These are phyloP conservation scores for Decorospora gaudefroyi DNA, from an alignment of 2,329 filamentous ascomycete genomes.

Conservation along the genomic window DNA sequence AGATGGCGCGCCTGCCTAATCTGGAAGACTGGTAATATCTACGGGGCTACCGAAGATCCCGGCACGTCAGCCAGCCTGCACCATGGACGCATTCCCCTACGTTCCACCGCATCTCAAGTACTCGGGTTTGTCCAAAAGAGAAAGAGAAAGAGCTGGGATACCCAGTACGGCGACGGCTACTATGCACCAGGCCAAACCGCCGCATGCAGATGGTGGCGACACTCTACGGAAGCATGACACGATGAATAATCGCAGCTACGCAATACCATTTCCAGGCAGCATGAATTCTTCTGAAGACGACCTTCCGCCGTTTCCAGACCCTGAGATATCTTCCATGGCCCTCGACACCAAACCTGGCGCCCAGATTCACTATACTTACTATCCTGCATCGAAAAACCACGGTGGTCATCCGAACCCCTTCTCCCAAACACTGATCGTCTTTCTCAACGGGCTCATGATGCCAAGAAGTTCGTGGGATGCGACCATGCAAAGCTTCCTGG, in stretches of 20 bases:
- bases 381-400: slow-evolving; percentile 34
- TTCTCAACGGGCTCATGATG: slow-evolving; percentile 52
- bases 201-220: slow-evolving; percentile 10
- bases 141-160: slow-evolving; percentile 15
- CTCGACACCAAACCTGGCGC: slow-evolving; percentile 40
- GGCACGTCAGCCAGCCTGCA: slow-evolving; percentile 1
- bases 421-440: slow-evolving; percentile 49
- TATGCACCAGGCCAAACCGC: slow-evolving; percentile 16
- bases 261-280: slow-evolving; percentile 21
- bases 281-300: slow-evolving; percentile 36
- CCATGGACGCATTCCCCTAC: slow-evolving; percentile 14
- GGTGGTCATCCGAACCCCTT: slow-evolving; percentile 39
- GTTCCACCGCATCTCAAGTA: slow-evolving; percentile 12
- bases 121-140: slow-evolving; percentile 8
- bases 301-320: slow-evolving; percentile 34
- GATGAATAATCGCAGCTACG: slow-evolving; percentile 12
- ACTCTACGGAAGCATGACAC: slow-evolving; percentile 9
- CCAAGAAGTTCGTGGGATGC: slow-evolving; percentile 49
- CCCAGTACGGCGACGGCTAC: slow-evolving; percentile 10
- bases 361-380: slow-evolving; percentile 44
- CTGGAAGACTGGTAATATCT: slow-evolving; percentile 14
- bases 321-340: slow-evolving; percentile 34
- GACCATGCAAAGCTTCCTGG: slow-evolving; percentile 39
- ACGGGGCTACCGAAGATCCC: slow-evolving; percentile 1
- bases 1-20: slow-evolving; percentile 18